A percentile compares a stretch with the other conserved stretches of the same genome.
These are phyloP conservation scores for Marchantia polymorpha DNA, from an alignment of 225 moss, liverwort and hornwort species.

Conservation along the genomic window DNA sequence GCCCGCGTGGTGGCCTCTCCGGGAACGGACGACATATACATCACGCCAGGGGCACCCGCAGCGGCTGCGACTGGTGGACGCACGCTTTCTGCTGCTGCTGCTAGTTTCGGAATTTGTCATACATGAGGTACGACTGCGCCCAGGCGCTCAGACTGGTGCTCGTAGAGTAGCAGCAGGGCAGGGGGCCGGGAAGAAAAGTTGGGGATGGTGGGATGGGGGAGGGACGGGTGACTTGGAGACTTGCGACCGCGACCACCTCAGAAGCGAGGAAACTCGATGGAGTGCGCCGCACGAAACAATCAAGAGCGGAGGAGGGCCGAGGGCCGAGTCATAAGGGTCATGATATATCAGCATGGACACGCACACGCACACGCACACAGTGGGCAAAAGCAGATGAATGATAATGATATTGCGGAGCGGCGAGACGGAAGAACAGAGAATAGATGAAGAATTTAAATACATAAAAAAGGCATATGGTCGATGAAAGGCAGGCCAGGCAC, in stretches of 20 bases:
- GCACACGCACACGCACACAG: no score
- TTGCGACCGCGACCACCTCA: no score
- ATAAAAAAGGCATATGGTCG: neutral
- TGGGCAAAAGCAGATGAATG: no score
- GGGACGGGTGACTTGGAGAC: neutral
- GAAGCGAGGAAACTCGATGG: no score
- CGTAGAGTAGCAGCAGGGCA: neutral
- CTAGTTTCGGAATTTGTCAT: neutral
- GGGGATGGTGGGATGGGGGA: neutral
- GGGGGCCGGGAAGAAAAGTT: neutral
- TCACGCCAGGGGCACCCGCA: no score
- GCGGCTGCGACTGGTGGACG: neutral
- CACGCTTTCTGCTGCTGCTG: neutral
- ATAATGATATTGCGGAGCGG: no score
- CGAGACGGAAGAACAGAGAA: no score
- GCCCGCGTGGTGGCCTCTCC: neutral
- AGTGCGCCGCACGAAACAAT: neutral
- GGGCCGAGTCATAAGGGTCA: no score
- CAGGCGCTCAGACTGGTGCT: no score
- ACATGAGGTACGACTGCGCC: neutral
- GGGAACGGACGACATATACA: neutral
- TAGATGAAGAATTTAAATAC: no score
- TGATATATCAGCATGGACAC: no score
- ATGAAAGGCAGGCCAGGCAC: neutral
- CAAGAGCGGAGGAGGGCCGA: neutral